Evolutionary conservation across 257 asterid genomes (phyloP).

Genomic region (Solanum acaule): DNA sequence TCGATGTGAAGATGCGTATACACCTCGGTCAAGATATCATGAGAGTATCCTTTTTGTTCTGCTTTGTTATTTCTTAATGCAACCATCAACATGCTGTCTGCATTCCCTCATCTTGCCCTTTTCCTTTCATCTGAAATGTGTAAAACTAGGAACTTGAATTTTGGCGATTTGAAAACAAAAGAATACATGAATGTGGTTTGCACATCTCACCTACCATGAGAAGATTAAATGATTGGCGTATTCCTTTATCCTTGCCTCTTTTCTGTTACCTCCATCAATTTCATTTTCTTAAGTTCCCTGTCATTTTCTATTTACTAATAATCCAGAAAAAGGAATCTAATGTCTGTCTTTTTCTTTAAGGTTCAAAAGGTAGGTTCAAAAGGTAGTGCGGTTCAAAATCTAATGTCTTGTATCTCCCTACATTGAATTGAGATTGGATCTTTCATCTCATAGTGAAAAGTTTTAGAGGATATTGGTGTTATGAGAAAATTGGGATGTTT

Average conservation of each 20-base stretch:
- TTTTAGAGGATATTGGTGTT: background rate
- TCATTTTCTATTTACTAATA: background rate
- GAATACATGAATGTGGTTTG: background rate
- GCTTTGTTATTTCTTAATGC: background rate
- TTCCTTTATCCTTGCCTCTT: background rate
- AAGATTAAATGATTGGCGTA: background rate
- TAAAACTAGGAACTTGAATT: background rate
- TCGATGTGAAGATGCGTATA: slow-evolving; percentile 46
- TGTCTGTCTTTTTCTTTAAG: background rate
- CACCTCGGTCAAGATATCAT: slow-evolving; percentile 52
- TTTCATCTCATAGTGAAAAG: background rate
- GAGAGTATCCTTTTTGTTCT: slow-evolving; percentile 44
- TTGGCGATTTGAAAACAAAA: background rate
- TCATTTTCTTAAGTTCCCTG: background rate
- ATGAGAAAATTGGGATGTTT: background rate
- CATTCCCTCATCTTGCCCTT: background rate
- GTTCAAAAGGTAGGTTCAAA: background rate
- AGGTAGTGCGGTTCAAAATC: background rate
- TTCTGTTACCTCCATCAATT: background rate
- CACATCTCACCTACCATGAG: background rate
- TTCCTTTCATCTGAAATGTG: background rate
- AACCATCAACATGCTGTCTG: background rate
- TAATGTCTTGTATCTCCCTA: background rate
- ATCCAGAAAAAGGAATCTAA: background rate
- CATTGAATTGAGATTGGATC: background rate